These are phyloP conservation scores for Emergomyces africanus DNA, from an alignment of 2,329 filamentous ascomycete species.

Conservation along the genomic window DNA sequence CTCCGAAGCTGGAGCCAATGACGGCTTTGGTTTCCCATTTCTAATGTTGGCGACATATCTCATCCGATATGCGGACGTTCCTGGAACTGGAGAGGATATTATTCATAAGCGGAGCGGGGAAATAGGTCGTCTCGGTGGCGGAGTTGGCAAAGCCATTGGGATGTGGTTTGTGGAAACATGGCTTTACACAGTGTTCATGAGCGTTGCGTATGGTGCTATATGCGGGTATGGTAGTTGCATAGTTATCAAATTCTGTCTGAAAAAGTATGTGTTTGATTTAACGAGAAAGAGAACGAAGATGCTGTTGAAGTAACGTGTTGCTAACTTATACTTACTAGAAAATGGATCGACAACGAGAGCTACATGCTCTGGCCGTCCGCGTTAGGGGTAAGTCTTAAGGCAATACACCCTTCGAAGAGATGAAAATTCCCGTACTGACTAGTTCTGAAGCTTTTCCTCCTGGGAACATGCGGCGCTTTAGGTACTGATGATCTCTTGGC, in stretches of 20 bases:
- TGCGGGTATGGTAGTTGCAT: conserved; percentile 38
- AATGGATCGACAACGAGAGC: conserved; percentile 45
- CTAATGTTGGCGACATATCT: conserved; percentile 46
- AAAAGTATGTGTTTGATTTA: conserved; percentile 12
- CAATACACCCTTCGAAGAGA: background rate
- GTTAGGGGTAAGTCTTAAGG: conserved; percentile 28
- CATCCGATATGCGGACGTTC: conserved; percentile 39
- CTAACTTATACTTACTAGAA: conserved; percentile 17
- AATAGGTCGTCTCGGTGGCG: conserved; percentile 41
- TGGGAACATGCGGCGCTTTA: conserved; percentile 45
- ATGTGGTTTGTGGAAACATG: conserved; percentile 50
- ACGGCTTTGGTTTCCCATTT: conserved; percentile 51
- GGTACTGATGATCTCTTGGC: conserved; percentile 49
- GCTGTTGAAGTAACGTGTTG: conserved; percentile 1
- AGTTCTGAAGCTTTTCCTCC: conserved; percentile 38
- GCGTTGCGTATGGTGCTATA: conserved; percentile 40
- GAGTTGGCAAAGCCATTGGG: conserved; percentile 39
- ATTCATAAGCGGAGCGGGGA: conserved; percentile 16
- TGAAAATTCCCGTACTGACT: background rate
- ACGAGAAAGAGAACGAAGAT: conserved; percentile 3
- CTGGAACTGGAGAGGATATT: conserved; percentile 12
- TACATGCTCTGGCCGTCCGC: conserved; percentile 42
- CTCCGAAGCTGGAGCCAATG: conserved; percentile 49
- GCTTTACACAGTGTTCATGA: conserved; percentile 46
- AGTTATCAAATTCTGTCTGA: conserved; percentile 30